Base-by-base conservation (phyloP, 306 rosid genomes). In the Vicia sativa region DNA sequence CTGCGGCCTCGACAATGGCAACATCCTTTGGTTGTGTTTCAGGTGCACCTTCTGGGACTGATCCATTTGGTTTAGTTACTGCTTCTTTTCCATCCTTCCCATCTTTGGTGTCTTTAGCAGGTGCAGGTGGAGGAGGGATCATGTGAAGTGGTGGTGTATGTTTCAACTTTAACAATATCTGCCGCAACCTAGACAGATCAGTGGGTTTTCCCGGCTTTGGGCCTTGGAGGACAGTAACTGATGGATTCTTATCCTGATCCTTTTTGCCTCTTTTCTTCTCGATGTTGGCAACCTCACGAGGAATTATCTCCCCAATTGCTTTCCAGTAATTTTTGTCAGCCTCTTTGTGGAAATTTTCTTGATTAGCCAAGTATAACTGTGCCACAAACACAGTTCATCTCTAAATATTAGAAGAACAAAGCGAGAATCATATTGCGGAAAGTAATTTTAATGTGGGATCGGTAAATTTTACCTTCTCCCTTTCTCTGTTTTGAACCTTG, bases 181-280 rank as follows among this genome's bases (percentile, higher is more conserved):
- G 99, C 45, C 96, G 82, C 92, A 95, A 62, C 74, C 99, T 81
- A 16, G 97, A 87, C 70, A 90, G 99, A 70, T 95, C 99, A 0
- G 99, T 95, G 58, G 97, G 99, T 76, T 90, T 95, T 66, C 97
- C 99, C 2, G 99, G 99, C 85, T 95, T 90, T 1, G 99, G 99
- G 66, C 99, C 99, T 68, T 87, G 99, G 77, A 95, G 54, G 25
- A 95, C 92, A 2, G 84, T 65, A 79, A 95, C 67, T 2, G 96
- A 87, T 55, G 99, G 95, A 54, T 90, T 88, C 71, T 90, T 95
- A 15, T 95, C 97, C 67, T 85, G 87, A 82, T 90, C 99, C 74
- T 90, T 95, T 87, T 95, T 95, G 74, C 96, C 83, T 80, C 96
- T 83, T 80, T 13, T 88, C 82, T 90, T 93, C 87, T 88, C 97